Conservation (phyloP, 495 filamentous ascomycete species). For the Immersiella caudata region DNA sequence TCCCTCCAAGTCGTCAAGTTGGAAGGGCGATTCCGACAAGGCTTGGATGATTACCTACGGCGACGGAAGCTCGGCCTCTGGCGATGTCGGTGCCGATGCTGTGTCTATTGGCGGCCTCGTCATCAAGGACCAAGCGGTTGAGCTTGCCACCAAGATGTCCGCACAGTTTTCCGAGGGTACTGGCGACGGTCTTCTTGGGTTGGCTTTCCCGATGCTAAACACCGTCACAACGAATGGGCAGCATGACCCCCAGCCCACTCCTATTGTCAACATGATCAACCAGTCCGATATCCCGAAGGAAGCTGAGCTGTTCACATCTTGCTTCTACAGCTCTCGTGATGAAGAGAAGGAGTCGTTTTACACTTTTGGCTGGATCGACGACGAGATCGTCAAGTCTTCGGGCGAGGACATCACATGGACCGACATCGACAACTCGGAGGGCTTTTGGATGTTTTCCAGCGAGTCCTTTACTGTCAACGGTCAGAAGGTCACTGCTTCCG, state of each 20-base stretch:
- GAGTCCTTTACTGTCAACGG: conserved; percentile 63
- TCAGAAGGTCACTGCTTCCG: conserved; percentile 55
- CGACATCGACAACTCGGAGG: conserved; percentile 66
- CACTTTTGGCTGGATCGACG: conserved; percentile 78
- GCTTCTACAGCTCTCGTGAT: conserved; percentile 68
- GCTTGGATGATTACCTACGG: conserved; percentile 76
- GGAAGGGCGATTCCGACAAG: conserved; percentile 44
- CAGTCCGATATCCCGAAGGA: conserved; percentile 65
- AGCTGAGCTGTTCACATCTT: conserved; percentile 71
- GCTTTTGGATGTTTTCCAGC: conserved; percentile 74
- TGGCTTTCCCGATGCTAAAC: conserved; percentile 73
- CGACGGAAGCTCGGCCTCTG: conserved; percentile 71
- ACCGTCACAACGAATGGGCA: conserved; percentile 54
- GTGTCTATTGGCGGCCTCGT: conserved; percentile 69
- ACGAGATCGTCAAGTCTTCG: conserved; percentile 59
- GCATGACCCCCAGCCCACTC: conserved; percentile 64
- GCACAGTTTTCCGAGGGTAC: conserved; percentile 58
- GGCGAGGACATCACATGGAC: conserved; percentile 64
- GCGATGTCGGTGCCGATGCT: conserved; percentile 69
- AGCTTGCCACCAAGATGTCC: conserved; percentile 69
- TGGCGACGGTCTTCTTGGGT: conserved; percentile 74
- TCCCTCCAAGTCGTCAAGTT: conserved; percentile 64
- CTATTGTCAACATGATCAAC: conserved; percentile 75
- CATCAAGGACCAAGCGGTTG: conserved; percentile 69
- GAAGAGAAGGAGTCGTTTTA: conserved; percentile 67